Conservation (phyloP, 257 asterid species). For the Galeopsis tetrahit region DNA sequence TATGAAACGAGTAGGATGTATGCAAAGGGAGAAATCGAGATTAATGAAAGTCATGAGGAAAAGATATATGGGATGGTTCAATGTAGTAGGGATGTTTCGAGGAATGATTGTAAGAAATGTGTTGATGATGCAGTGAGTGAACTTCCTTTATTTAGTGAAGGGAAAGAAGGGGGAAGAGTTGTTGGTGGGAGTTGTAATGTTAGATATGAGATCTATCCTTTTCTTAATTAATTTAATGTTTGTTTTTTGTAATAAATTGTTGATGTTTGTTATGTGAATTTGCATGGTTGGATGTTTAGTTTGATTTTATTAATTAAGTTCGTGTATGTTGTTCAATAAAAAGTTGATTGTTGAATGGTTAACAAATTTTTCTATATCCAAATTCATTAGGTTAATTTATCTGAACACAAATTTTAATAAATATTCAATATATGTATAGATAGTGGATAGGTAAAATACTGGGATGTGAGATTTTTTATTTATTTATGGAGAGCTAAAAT, state of each 20-base stretch:
- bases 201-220: constrained; percentile 54
- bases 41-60: constrained; percentile 5
- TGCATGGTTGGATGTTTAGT: not conserved
- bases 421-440: too few relatives aligned
- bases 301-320: not conserved
- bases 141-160: constrained; percentile 44
- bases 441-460: too few relatives aligned
- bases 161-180: constrained; percentile 51
- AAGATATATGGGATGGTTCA: constrained; percentile 50
- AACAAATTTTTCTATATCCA: too few relatives aligned
- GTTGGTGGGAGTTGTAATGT: constrained; percentile 52
- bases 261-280: not conserved
- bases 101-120: constrained; percentile 46
- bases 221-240: constrained; percentile 30
- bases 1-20: constrained; percentile 18
- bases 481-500: too few relatives aligned
- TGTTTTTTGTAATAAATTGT: not conserved
- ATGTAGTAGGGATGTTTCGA: constrained; percentile 49
- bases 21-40: constrained; percentile 39
- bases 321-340: not conserved
- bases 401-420: too few relatives aligned
- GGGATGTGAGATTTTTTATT: too few relatives aligned
- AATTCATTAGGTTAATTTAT: too few relatives aligned
- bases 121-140: constrained; percentile 43
- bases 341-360: not conserved